phyloP scores from a whole-genome alignment of 2,329 filamentous ascomycete species.

The Colletotrichum coccodes region DNA sequence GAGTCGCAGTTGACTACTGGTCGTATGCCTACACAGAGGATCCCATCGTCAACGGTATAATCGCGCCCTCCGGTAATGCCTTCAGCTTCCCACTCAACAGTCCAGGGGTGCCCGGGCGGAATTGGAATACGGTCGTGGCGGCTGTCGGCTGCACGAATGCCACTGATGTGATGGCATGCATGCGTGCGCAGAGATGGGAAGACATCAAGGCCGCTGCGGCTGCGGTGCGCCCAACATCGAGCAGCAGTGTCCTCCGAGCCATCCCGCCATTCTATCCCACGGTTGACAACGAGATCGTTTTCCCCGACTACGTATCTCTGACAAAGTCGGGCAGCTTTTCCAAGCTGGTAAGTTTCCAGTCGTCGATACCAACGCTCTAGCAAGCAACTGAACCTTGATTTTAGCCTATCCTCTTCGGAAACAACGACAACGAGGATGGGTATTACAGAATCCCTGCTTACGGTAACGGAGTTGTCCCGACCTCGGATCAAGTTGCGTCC shows the following conservation, averaged over 20 bases:
- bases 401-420: slow-evolving; percentile 53
- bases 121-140: slow-evolving; percentile 54
- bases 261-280: slow-evolving; percentile 54
- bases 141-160: slow-evolving; percentile 42
- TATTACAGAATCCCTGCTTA: slow-evolving; percentile 58
- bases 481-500: slow-evolving; percentile 44
- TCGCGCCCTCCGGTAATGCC: slow-evolving; percentile 56
- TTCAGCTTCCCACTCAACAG: slow-evolving; percentile 56
- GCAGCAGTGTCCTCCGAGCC: slow-evolving; percentile 47
- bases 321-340: slow-evolving; percentile 49
- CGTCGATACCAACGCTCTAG: too few species aligned
- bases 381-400: neutral
- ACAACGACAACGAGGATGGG: slow-evolving; percentile 57
- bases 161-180: slow-evolving; percentile 44
- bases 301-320: slow-evolving; percentile 48
- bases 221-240: slow-evolving; percentile 42
- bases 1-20: slow-evolving; percentile 54
- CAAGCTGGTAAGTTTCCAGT: slow-evolving; percentile 30
- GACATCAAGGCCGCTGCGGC: slow-evolving; percentile 49
- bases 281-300: slow-evolving; percentile 51
- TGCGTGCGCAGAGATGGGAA: slow-evolving; percentile 47
- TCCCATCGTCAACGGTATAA: slow-evolving; percentile 58
- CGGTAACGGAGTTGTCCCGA: slow-evolving; percentile 49
- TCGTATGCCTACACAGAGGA: slow-evolving; percentile 59
- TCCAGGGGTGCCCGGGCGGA: slow-evolving; percentile 43